phyloP scores from a whole-genome alignment of 768 basidiomycete species.

The Psilocybe sp. region DNA sequence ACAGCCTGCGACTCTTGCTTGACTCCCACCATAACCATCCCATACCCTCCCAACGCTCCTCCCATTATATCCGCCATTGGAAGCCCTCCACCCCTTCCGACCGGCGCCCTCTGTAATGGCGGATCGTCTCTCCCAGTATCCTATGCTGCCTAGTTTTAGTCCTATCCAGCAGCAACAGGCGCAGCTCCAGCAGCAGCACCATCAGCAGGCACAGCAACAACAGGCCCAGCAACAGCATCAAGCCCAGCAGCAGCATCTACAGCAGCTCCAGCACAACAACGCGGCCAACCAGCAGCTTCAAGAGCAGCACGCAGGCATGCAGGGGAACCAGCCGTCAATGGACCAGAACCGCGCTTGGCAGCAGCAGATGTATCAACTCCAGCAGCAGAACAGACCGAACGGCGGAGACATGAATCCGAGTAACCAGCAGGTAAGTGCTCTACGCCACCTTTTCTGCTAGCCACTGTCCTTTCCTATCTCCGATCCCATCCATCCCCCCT shows the following conservation, averaged over 20 bases:
- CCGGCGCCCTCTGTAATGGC: conserved; percentile 46
- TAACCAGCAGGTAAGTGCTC: conserved; percentile 16
- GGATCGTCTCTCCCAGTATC: conserved; percentile 55
- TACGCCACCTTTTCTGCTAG: conserved; percentile 1
- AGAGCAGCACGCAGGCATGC: conserved; percentile 38
- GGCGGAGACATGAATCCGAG: conserved; percentile 15
- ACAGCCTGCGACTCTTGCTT: conserved; percentile 47
- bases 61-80: conserved; percentile 21
- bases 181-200: conserved; percentile 40
- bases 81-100: conserved; percentile 5
- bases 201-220: conserved; percentile 33
- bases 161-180: conserved; percentile 44
- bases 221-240: conserved; percentile 43
- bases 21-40: conserved; percentile 55
- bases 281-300: conserved; percentile 41
- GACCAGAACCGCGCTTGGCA: conserved; percentile 59
- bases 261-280: conserved; percentile 40
- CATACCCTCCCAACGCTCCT: conserved; percentile 25
- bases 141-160: conserved; percentile 52
- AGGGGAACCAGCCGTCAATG: conserved; percentile 37
- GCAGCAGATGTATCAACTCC: conserved; percentile 43
- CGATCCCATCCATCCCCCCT: conserved; percentile 9
- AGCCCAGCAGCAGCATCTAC: conserved; percentile 40
- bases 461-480: neutral
- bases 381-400: conserved; percentile 24